A percentile compares a stretch with the other conserved stretches of the same genome.
Evolutionary conservation across 73 alveolate species (phyloP).

Genomic region (Blepharisma japonicum): DNA sequence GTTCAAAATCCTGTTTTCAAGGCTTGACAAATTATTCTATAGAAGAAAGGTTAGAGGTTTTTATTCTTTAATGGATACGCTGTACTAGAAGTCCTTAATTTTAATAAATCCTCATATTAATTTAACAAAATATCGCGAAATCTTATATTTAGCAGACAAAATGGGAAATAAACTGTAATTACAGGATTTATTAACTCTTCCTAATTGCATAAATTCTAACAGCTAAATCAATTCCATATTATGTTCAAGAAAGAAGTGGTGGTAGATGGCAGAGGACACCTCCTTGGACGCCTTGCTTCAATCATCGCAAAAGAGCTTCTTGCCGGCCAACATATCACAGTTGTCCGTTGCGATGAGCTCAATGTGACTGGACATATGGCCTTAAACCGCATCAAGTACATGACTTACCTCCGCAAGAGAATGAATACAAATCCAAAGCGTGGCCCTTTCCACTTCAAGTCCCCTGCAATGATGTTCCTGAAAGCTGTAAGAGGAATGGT

Average conservation of each 20-base stretch:
- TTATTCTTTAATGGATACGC: neutral
- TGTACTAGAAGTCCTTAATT: neutral
- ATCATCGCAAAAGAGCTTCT: conserved; percentile 94
- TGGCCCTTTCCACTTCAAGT: conserved; percentile 94
- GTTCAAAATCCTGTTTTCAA: neutral
- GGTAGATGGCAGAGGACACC: conserved; percentile 98
- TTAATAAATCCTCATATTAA: too few species aligned
- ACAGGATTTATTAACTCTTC: too few species aligned
- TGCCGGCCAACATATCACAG: conserved; percentile 89
- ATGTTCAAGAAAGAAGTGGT: conserved; percentile 94
- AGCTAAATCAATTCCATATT: conserved; percentile 9
- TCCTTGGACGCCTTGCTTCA: conserved; percentile 98
- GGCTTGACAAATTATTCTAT: conserved; percentile 22
- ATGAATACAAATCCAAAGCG: conserved; percentile 95
- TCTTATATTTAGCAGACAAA: too few species aligned
- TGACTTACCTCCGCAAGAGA: conserved; percentile 87
- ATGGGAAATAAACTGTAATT: too few species aligned
- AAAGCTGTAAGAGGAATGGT: conserved; percentile 86
- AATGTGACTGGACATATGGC: conserved; percentile 65
- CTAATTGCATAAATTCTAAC: too few species aligned
- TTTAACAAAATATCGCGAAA: too few species aligned
- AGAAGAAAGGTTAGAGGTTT: conserved; percentile 28
- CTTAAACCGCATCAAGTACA: conserved; percentile 36
- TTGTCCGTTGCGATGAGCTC: conserved; percentile 89
- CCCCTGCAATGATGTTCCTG: conserved; percentile 97